Conservation (phyloP, 2,329 filamentous ascomycete species). For the Waltergamsia citrina region DNA sequence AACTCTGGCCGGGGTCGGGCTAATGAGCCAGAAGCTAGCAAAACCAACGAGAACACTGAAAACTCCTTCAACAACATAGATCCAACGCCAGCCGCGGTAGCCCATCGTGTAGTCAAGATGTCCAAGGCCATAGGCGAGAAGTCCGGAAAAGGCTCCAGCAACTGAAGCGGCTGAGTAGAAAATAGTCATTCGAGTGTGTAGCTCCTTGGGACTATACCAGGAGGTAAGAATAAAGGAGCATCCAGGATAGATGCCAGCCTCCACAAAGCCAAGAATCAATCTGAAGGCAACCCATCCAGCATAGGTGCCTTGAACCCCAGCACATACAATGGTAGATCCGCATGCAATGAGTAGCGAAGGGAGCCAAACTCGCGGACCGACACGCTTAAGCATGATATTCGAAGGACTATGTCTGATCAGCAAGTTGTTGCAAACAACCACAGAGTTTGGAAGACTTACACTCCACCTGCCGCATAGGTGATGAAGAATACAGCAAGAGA, state of each 20-base stretch:
- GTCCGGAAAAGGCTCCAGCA: conserved; percentile 67
- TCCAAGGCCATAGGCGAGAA: conserved; percentile 60
- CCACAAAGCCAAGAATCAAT: conserved; percentile 53
- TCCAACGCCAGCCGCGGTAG: conserved; percentile 48
- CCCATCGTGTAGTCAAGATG: conserved; percentile 2
- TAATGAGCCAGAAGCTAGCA: conserved; percentile 59
- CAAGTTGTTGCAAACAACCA: conserved; percentile 27
- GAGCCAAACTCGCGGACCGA: conserved; percentile 1
- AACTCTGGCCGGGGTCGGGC: conserved; percentile 68
- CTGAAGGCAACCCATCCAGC: conserved; percentile 34
- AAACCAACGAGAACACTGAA: conserved; percentile 59
- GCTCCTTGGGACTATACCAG: conserved; percentile 51
- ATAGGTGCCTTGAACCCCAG: conserved; percentile 32
- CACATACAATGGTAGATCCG: conserved; percentile 41
- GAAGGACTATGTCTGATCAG: conserved; percentile 31
- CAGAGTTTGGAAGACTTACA: conserved; percentile 58
- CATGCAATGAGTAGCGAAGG: conserved; percentile 1
- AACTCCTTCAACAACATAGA: conserved; percentile 61
- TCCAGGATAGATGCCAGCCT: conserved; percentile 58
- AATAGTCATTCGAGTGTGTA: conserved; percentile 50
- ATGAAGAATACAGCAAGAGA: conserved; percentile 68
- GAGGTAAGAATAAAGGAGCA: conserved; percentile 49
- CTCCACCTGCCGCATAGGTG: conserved; percentile 64
- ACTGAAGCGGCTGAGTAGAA: conserved; percentile 79
- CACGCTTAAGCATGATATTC: conserved; percentile 54